A percentile compares a stretch with the other conserved stretches of the same genome.
phyloP scores from a whole-genome alignment of 257 asterid species.

The Plantago elongata region DNA sequence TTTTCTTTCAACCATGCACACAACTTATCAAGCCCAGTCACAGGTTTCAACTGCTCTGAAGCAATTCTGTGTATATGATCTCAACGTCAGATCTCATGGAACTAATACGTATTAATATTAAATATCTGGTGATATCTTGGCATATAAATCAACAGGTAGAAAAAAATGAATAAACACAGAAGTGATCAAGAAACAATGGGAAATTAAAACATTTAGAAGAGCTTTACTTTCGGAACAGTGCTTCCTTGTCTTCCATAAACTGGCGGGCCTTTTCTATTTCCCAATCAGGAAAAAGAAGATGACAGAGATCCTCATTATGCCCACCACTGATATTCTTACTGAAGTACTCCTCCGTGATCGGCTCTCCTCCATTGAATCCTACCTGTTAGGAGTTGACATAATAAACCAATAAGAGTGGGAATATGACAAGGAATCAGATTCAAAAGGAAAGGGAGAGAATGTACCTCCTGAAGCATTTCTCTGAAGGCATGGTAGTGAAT shows the following conservation, averaged over 20 bases:
- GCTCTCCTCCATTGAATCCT: constrained; percentile 72
- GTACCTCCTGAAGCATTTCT: constrained; percentile 88
- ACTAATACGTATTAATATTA: neutral
- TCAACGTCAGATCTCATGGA: neutral
- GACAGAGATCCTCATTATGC: constrained; percentile 72
- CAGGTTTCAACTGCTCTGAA: constrained; percentile 43
- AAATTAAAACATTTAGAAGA: neutral
- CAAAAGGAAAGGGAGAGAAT: constrained; percentile 3
- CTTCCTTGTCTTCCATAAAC: constrained; percentile 73
- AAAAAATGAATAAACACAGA: no score
- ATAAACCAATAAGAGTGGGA: neutral
- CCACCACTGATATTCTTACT: constrained; percentile 53
- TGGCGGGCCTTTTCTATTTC: constrained; percentile 44
- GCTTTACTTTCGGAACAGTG: constrained; percentile 60
- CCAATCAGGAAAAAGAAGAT: constrained; percentile 69
- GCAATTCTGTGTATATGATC: constrained; percentile 50
- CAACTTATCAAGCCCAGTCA: constrained; percentile 53
- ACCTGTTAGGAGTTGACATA: constrained; percentile 30
- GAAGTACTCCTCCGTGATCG: constrained; percentile 69
- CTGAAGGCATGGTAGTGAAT: constrained; percentile 69
- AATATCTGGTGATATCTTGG: no score
- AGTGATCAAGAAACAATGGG: no score
- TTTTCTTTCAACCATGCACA: constrained; percentile 61
- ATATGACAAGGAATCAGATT: neutral
- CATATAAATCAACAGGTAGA: no score